phyloP scores from a whole-genome alignment of 2,329 filamentous ascomycete genomes.

The Hymenoscyphus occultus region DNA sequence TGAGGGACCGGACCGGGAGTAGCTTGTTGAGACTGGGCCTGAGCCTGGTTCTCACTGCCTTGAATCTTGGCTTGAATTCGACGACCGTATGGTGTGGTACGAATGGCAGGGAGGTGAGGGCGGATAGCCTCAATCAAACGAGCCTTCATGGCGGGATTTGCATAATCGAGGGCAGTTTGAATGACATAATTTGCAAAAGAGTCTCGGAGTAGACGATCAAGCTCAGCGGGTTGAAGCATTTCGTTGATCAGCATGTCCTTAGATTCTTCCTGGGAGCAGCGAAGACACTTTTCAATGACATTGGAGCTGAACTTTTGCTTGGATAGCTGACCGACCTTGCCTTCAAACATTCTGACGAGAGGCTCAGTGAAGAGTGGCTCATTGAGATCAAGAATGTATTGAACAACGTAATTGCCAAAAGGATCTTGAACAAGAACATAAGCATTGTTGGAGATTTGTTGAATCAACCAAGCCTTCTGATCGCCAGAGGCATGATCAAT shows the following conservation, averaged over 20 bases:
- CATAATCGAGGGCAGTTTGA: constrained; percentile 89
- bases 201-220: constrained; percentile 86
- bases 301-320: constrained; percentile 99
- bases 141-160: constrained; percentile 68
- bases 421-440: constrained; percentile 89
- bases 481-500: constrained; percentile 92
- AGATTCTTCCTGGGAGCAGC: constrained; percentile 71
- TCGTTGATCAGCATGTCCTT: constrained; percentile 84
- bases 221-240: constrained; percentile 70
- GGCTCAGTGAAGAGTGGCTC: constrained; percentile 86
- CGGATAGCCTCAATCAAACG: constrained; percentile 81
- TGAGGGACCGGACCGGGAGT: constrained; percentile 30
- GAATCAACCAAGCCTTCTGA: constrained; percentile 84
- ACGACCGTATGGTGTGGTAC: constrained; percentile 89
- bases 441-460: constrained; percentile 84
- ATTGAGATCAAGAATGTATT: constrained; percentile 95
- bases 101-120: constrained; percentile 78
- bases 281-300: constrained; percentile 93
- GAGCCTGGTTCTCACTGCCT: constrained; percentile 47
- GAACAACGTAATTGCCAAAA: constrained; percentile 97
- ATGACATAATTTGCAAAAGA: constrained; percentile 97
- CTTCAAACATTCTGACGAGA: constrained; percentile 75
- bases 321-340: constrained; percentile 68
- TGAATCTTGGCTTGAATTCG: constrained; percentile 88
- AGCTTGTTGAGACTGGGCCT: constrained; percentile 31